phyloP scores from a whole-genome alignment of 2,329 filamentous ascomycete genomes.

The Diplodia corticola region DNA sequence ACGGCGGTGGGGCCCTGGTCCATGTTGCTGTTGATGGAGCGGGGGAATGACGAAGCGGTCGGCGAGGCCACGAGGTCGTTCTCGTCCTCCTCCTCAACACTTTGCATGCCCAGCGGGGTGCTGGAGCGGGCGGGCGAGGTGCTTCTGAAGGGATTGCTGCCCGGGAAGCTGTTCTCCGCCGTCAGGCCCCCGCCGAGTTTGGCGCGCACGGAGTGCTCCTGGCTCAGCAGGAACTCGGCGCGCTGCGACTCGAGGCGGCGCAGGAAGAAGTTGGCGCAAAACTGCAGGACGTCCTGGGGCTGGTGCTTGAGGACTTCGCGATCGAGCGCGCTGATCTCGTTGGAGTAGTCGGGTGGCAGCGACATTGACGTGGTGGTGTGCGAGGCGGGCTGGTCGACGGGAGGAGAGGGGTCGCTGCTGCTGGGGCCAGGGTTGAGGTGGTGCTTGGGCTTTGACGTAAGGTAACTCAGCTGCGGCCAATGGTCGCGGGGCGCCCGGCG shows the following conservation, averaged over 20 bases:
- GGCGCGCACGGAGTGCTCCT: slow-evolving; percentile 44
- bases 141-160: slow-evolving; percentile 68
- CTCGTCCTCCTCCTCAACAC: slow-evolving; percentile 80
- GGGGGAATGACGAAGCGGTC: slow-evolving; percentile 54
- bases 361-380: slow-evolving; percentile 33
- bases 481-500: slow-evolving; percentile 17
- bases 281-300: slow-evolving; percentile 66
- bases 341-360: slow-evolving; percentile 47
- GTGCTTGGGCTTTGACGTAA: slow-evolving; percentile 23
- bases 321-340: slow-evolving; percentile 65
- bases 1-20: slow-evolving; percentile 38
- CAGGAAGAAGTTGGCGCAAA: slow-evolving; percentile 69
- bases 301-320: slow-evolving; percentile 60
- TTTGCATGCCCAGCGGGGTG: slow-evolving; percentile 54
- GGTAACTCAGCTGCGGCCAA: slow-evolving; percentile 21
- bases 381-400: slow-evolving; percentile 11
- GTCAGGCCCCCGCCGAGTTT: slow-evolving; percentile 51
- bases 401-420: slow-evolving; percentile 23
- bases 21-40: slow-evolving; percentile 44
- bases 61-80: slow-evolving; percentile 74
- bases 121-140: slow-evolving; percentile 45
- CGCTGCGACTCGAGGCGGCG: slow-evolving; percentile 66
- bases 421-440: slow-evolving; percentile 21
- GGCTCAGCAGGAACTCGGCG: slow-evolving; percentile 54
- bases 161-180: slow-evolving; percentile 73